Conservation (phyloP, 2,329 filamentous ascomycete genomes). For the Fusarium irregulare region DNA sequence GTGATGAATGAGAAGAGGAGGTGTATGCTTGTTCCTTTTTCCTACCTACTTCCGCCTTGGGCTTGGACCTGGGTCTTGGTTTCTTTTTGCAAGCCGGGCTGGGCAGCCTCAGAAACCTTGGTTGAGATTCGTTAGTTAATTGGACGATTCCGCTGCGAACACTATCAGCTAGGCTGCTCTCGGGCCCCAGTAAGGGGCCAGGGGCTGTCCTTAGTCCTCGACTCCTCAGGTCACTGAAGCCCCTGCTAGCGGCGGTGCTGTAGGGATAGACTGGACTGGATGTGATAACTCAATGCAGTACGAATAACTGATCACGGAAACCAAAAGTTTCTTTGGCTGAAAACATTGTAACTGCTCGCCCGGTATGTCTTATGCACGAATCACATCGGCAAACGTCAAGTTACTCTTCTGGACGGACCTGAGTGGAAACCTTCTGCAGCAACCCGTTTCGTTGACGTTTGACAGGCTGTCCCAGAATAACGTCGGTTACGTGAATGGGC, state of each 20-base stretch:
- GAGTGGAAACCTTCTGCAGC: conserved; percentile 30
- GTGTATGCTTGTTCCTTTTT: conserved; percentile 41
- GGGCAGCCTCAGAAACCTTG: conserved; percentile 31
- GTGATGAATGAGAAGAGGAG: conserved; percentile 34
- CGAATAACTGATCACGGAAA: conserved; percentile 19
- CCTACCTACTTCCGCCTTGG: conserved; percentile 34
- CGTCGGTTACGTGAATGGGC: conserved; percentile 22
- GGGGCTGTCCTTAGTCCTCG: conserved; percentile 33
- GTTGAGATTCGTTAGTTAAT: conserved; percentile 31
- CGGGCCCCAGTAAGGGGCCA: conserved; percentile 31
- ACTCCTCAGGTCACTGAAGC: conserved; percentile 19
- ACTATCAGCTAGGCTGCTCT: conserved; percentile 17
- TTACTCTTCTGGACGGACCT: not conserved
- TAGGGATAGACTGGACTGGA: conserved; percentile 6
- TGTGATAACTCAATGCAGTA: conserved; percentile 10
- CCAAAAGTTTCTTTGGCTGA: conserved; percentile 12
- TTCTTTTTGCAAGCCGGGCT: conserved; percentile 21
- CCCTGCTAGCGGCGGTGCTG: conserved; percentile 34
- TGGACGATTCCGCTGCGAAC: conserved; percentile 14
- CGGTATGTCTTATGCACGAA: conserved; percentile 9
- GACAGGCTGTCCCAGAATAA: conserved; percentile 24
- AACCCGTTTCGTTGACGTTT: conserved; percentile 33
- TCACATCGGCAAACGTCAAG: conserved; percentile 30
- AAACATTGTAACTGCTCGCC: conserved; percentile 9
- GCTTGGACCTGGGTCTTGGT: conserved; percentile 19